Evolutionary conservation across 495 filamentous ascomycete genomes (phyloP).

Genomic region (Daldinia caldariorum): DNA sequence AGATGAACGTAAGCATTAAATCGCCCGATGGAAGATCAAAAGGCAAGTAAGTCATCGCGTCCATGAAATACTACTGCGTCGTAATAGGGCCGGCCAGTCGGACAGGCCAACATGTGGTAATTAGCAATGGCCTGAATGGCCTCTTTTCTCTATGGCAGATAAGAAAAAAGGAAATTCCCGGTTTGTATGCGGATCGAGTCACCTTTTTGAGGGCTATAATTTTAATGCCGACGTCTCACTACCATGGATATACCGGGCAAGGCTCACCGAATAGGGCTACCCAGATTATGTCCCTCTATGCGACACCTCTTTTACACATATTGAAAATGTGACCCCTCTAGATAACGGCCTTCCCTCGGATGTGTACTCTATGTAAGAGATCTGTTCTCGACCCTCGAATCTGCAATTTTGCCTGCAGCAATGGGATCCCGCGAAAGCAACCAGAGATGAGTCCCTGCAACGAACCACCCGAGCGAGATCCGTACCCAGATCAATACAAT

Average conservation of each 20-base stretch:
- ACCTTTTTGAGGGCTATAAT: conserved; percentile 28
- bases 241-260: conserved; percentile 10
- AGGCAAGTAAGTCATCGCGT: conserved; percentile 33
- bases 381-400: conserved; percentile 24
- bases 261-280: conserved; percentile 32
- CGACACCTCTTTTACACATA: conserved; percentile 20
- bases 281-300: conserved; percentile 8
- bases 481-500: conserved; percentile 38
- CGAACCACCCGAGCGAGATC: conserved; percentile 37
- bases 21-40: conserved; percentile 42
- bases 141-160: conserved; percentile 38
- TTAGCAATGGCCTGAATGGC: not conserved
- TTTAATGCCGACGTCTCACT: conserved; percentile 42
- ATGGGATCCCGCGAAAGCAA: conserved; percentile 32
- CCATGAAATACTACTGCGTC: not conserved
- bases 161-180: conserved; percentile 28
- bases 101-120: not conserved
- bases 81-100: conserved; percentile 6
- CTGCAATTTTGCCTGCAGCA: conserved; percentile 34
- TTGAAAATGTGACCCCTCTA: conserved; percentile 30
- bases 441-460: conserved; percentile 35
- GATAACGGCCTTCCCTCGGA: conserved; percentile 21
- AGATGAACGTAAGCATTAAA: conserved; percentile 30
- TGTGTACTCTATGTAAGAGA: conserved; percentile 5
- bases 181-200: conserved; percentile 27